These are phyloP conservation scores for Pelargonium exstipulatum DNA, from an alignment of 441 rosid genomes.

Conservation along the genomic window DNA sequence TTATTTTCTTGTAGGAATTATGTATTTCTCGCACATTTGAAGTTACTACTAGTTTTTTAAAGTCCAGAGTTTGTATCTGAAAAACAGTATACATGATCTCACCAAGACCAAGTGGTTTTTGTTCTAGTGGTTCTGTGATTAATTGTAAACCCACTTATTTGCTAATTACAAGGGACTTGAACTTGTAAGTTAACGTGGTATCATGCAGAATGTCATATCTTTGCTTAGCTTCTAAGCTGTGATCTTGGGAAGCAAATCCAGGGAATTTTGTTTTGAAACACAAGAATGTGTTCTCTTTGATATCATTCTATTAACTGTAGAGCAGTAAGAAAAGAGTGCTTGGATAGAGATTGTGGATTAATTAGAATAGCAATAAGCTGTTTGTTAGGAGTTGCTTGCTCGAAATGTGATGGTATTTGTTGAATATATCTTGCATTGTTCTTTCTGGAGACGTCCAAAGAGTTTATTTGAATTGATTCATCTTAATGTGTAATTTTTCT, in stretches of 20 bases:
- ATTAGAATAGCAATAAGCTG: neutral
- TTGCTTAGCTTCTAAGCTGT: neutral
- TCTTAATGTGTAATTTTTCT: neutral
- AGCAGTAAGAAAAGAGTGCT: neutral
- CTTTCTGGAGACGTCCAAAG: neutral
- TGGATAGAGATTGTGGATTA: neutral
- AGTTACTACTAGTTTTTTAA: neutral
- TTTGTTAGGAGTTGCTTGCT: neutral
- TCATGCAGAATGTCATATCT: neutral
- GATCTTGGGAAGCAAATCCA: neutral
- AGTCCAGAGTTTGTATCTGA: neutral
- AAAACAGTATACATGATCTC: neutral
- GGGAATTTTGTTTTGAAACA: neutral
- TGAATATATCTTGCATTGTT: neutral
- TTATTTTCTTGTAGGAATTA: neutral
- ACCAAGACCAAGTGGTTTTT: neutral
- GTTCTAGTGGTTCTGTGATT: neutral
- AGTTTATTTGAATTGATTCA: neutral
- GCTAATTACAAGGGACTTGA: neutral
- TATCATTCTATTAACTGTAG: neutral
- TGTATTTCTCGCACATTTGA: neutral
- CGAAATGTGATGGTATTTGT: neutral
- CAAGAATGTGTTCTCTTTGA: neutral
- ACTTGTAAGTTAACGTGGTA: neutral
- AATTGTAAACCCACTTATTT: neutral